phyloP scores from a whole-genome alignment of 2,329 filamentous ascomycete genomes.

The Westerdykella aurantiaca region DNA sequence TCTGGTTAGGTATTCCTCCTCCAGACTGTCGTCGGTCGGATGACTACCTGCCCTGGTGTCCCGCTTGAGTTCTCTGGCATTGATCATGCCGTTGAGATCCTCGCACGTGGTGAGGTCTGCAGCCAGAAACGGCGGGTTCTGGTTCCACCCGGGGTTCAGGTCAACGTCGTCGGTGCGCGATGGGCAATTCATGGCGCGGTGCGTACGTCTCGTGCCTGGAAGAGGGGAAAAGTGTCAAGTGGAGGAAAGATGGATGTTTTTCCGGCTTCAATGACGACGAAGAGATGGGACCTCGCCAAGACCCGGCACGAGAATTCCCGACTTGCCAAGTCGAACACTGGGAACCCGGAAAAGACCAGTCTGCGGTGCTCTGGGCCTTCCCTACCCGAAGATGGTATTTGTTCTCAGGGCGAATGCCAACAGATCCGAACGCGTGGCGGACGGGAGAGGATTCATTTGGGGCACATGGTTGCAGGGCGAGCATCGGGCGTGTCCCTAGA shows the following conservation, averaged over 20 bases:
- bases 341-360: background rate
- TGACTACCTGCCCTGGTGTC: background rate
- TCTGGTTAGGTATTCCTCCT: slow-evolving; percentile 13
- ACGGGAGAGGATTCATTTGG: background rate
- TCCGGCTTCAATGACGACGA: background rate
- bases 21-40: background rate
- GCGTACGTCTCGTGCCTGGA: background rate
- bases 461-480: background rate
- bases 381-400: background rate
- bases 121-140: slow-evolving; percentile 25
- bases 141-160: slow-evolving; percentile 26
- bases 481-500: background rate
- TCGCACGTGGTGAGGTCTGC: slow-evolving; percentile 29
- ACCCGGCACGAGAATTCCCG: background rate
- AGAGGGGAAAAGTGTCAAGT: background rate
- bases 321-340: background rate
- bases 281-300: background rate
- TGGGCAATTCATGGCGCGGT: slow-evolving; percentile 25
- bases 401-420: background rate
- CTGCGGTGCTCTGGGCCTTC: background rate
- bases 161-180: slow-evolving; percentile 23
- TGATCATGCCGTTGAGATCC: slow-evolving; percentile 27
- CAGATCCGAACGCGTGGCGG: background rate
- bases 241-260: background rate
- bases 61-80: slow-evolving; percentile 20